Evolutionary conservation across 495 filamentous ascomycete genomes (phyloP), one percentile per base, ranked within the genome.

Genomic region (Xeromyces bisporus): DNA sequence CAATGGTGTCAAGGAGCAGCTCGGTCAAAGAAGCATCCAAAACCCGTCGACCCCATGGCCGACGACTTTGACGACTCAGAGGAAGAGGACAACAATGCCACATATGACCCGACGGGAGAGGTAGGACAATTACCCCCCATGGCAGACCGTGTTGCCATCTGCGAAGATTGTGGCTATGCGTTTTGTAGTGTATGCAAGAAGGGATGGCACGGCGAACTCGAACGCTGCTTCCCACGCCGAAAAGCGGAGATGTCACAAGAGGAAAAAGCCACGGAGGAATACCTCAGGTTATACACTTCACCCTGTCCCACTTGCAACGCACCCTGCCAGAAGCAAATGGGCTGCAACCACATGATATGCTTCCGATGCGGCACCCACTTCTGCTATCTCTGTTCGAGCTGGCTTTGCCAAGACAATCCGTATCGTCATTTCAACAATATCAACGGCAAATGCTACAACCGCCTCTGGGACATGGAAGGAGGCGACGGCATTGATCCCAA

Each of bases 321-420:
- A 1, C 81, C 80, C 0, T 75, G 73, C 13, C 80, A 94, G 42
- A 97, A 97, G 56, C 79, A 74, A 8, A 73, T 81, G 42, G 89
- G 89, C 18, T 97, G 89, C 70, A 97, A 97, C 51, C 89, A 97
- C 47, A 97, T 97, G 89, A 77, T 73, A 10, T 97, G 89, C 49
- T 83, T 77, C 51, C 74, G 78, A 33, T 97, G 89, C 58, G 60
- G 71, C 26, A 75, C 82, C 1, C 89, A 96, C 50, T 97, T 94
- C 45, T 97, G 89, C 53, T 97, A 96, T 44, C 74, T 97, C 4
- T 97, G 89, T 50, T 77, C 77, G 0, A 64, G 71, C 8, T 97
- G 84, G 77, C 64, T 97, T n/a, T 58, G 71, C 12, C 67, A 75
- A 2, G 58, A 50, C 11, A 86, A 94, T 38, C 87, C 89, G 7